Base-by-base conservation (phyloP, 768 basidiomycete species). In the Pleurotus platypus region DNA sequence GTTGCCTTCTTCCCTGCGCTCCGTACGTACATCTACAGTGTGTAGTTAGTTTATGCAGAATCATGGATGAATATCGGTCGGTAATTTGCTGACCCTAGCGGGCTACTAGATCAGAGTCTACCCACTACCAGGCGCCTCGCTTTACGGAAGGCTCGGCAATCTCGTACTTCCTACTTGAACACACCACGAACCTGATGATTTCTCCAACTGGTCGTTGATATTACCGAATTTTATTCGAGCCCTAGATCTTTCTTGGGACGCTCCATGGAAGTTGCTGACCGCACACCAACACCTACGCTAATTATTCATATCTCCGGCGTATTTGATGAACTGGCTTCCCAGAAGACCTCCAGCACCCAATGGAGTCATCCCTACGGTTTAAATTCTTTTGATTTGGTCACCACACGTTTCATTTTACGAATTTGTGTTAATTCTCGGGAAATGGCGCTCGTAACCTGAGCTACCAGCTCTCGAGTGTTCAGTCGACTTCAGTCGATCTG, bases 61-160 rank as follows among this genome's bases (percentile, higher is more conserved):
- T 37, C n/a, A n/a, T 54, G 51, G 51, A 54, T 39, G 51, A 54
- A 40, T 54, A 15, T 54, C 51, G 51, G 51, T 54, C 35, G 20
- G 22, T 54, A 18, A 18, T 20, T 54, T 4, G 42, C 39, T 24
- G 51, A 54, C 35, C 51, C 18, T 39, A 40, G 13, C 37, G 3
- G 51, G 20, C 35, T 54, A 26, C 51, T 39, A 54, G 42, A 40
- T 54, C 30, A 35, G 11, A 35, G 30, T 35, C 30, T 35, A 2
- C 30, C 15, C 51, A 39, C 22, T 54, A 12, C 9, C 8, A 22
- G 51, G 38, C 51, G 51, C 39, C 51, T 54, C 51, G n/a, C 20
- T 27, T 42, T 54, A 24, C 51, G 42, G 39, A 54, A 54, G 22
- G 42, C 51, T 54, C 51, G 51, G 39, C 39, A 54, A 54, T 54